These are phyloP conservation scores for Quaeritorhiza haematococci DNA, from an alignment of 371 early-diverging fungal species.

Conservation along the genomic window DNA sequence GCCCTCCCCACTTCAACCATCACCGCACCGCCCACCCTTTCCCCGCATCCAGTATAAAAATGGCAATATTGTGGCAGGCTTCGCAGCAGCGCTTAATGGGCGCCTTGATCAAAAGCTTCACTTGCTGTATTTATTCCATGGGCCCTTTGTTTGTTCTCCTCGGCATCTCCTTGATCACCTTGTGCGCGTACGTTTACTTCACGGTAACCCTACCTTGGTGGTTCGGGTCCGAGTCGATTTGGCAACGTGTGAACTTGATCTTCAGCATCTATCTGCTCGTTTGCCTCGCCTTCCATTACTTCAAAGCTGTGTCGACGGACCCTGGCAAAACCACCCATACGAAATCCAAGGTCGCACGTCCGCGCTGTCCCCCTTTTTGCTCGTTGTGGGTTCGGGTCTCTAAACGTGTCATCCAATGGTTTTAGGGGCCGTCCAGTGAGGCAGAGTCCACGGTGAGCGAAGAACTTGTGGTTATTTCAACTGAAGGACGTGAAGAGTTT, in stretches of 20 bases:
- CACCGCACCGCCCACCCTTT: too few relatives aligned
- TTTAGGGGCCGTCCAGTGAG: not conserved
- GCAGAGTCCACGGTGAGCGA: too few relatives aligned
- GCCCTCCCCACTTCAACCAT: too few relatives aligned
- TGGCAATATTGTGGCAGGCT: not conserved
- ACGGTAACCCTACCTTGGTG: conserved; percentile 20
- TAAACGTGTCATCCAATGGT: not conserved
- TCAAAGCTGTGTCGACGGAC: conserved; percentile 12
- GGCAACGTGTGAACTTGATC: conserved; percentile 2
- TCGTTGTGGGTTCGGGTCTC: not conserved
- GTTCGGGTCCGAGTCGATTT: not conserved
- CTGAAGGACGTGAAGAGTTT: too few relatives aligned
- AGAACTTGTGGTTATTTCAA: not conserved
- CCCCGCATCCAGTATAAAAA: too few relatives aligned
- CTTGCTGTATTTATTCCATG: conserved; percentile 8
- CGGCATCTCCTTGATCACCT: conserved; percentile 21
- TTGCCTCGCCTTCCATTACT: conserved; percentile 29
- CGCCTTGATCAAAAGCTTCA: too few relatives aligned
- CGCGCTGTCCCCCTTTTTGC: not conserved
- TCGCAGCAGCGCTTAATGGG: not conserved
- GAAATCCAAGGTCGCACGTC: too few relatives aligned
- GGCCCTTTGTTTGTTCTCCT: conserved; percentile 27
- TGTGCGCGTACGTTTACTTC: conserved; percentile 17
- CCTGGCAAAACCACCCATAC: too few relatives aligned
- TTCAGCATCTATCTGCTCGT: conserved; percentile 23